Evolutionary conservation across 2,329 filamentous ascomycete genomes (phyloP).

Genomic region (Fusarium torreyae): DNA sequence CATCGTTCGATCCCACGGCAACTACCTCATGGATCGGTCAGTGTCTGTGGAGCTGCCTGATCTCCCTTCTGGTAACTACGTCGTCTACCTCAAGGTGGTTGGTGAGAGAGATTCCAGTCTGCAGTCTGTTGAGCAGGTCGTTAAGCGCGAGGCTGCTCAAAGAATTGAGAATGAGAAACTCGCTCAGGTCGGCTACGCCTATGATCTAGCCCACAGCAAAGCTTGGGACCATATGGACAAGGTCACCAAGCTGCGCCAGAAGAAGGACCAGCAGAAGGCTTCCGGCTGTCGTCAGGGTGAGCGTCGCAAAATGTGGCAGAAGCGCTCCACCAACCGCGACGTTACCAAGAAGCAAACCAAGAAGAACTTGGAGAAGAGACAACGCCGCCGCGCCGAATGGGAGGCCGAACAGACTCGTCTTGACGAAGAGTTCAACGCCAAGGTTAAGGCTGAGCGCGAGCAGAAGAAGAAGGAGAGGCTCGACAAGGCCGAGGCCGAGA

Average conservation of each 20-base stretch:
- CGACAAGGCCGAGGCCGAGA: slow-evolving; percentile 31
- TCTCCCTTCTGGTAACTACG: slow-evolving; percentile 70
- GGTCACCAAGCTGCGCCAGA: slow-evolving; percentile 65
- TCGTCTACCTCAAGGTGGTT: slow-evolving; percentile 69
- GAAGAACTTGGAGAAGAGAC: slow-evolving; percentile 57
- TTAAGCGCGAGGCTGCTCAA: slow-evolving; percentile 65
- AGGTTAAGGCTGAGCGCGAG: slow-evolving; percentile 35
- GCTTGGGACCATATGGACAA: slow-evolving; percentile 66
- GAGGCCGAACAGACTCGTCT: slow-evolving; percentile 48
- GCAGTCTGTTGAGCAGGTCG: slow-evolving; percentile 69
- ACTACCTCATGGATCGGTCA: slow-evolving; percentile 71
- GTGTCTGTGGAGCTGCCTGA: slow-evolving; percentile 71
- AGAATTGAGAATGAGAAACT: slow-evolving; percentile 71
- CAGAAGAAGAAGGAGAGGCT: slow-evolving; percentile 40
- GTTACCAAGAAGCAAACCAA: slow-evolving; percentile 60
- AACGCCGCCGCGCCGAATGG: slow-evolving; percentile 49
- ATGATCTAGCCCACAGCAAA: slow-evolving; percentile 73
- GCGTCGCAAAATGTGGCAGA: slow-evolving; percentile 65
- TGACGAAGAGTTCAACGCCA: slow-evolving; percentile 52
- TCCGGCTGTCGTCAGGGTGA: slow-evolving; percentile 62
- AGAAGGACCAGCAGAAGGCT: slow-evolving; percentile 65
- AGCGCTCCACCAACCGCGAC: slow-evolving; percentile 61
- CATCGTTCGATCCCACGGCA: slow-evolving; percentile 71
- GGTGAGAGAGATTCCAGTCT: slow-evolving; percentile 62
- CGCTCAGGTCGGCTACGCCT: slow-evolving; percentile 70